These are phyloP conservation scores for Plasmodium gonderi DNA, from an alignment of 169 alveolate species.

Conservation along the genomic window DNA sequence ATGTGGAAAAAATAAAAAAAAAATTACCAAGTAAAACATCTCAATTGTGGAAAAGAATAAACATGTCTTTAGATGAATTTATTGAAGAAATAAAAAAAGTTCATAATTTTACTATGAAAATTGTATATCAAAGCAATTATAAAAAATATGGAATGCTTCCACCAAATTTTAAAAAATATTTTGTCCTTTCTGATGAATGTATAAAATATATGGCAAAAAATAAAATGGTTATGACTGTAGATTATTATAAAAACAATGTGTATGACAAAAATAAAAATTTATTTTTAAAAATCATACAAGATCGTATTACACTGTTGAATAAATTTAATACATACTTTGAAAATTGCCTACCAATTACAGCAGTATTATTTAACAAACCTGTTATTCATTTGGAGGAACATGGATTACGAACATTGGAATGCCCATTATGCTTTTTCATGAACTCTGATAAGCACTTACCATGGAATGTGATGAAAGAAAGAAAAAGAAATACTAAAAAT, in stretches of 20 bases:
- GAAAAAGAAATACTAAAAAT: background rate
- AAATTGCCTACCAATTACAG: constrained; percentile 63
- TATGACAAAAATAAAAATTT: constrained; percentile 40
- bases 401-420: constrained; percentile 68
- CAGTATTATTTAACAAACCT: constrained; percentile 65
- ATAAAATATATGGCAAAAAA: constrained; percentile 53
- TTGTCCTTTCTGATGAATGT: constrained; percentile 49
- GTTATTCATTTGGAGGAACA: constrained; percentile 58
- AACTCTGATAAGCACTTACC: constrained; percentile 44
- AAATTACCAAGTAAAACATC: constrained; percentile 65
- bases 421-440: constrained; percentile 64
- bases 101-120: constrained; percentile 67
- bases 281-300: constrained; percentile 68
- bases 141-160: constrained; percentile 64
- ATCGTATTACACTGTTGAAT: constrained; percentile 55
- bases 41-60: constrained; percentile 74
- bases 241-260: constrained; percentile 47
- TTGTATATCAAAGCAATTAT: constrained; percentile 54
- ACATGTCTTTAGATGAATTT: constrained; percentile 71
- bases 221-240: constrained; percentile 69
- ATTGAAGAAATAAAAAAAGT: constrained; percentile 71
- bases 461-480: constrained; percentile 3
- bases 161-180: constrained; percentile 69
- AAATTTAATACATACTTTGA: constrained; percentile 63
- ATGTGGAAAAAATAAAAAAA: constrained; percentile 72